Conservation (phyloP, 768 basidiomycete genomes). For the Chalciporus piperatus region DNA sequence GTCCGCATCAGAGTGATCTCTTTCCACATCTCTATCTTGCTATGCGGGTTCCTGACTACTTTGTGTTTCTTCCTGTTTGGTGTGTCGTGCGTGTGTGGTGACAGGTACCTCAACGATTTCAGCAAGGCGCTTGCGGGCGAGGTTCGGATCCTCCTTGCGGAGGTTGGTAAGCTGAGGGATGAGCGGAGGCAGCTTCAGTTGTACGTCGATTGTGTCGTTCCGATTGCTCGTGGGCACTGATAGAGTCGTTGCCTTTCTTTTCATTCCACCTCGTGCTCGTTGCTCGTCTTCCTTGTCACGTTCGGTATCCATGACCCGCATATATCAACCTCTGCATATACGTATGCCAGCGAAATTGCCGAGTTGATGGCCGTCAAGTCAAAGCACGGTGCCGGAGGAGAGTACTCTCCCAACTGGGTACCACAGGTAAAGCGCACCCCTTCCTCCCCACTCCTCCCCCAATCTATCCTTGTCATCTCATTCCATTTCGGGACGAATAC, state of each 20-base stretch:
- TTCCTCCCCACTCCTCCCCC: background rate
- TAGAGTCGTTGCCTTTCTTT: too few relatives aligned
- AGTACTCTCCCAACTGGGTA: constrained; percentile 73
- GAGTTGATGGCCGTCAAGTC: constrained; percentile 81
- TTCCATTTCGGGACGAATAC: background rate
- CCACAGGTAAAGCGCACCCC: constrained; percentile 47
- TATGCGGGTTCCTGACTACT: background rate
- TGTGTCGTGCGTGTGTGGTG: background rate
- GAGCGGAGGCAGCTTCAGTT: constrained; percentile 56
- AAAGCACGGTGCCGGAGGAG: constrained; percentile 78
- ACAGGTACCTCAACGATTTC: constrained; percentile 57
- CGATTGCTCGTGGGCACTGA: too few relatives aligned
- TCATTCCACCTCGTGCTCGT: background rate
- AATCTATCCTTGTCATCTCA: background rate
- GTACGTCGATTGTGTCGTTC: constrained; percentile 23
- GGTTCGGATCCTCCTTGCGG: constrained; percentile 58
- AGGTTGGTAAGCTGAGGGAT: constrained; percentile 59
- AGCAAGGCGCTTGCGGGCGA: constrained; percentile 61
- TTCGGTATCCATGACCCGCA: background rate
- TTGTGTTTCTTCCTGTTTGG: background rate
- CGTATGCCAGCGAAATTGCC: constrained; percentile 69
- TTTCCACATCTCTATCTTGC: background rate
- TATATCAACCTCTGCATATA: background rate
- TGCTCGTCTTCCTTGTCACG: background rate
- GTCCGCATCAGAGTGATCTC: background rate